phyloP scores from a whole-genome alignment of 1,139 yeast genomes.

The Geotrichum cucujoidarum region DNA sequence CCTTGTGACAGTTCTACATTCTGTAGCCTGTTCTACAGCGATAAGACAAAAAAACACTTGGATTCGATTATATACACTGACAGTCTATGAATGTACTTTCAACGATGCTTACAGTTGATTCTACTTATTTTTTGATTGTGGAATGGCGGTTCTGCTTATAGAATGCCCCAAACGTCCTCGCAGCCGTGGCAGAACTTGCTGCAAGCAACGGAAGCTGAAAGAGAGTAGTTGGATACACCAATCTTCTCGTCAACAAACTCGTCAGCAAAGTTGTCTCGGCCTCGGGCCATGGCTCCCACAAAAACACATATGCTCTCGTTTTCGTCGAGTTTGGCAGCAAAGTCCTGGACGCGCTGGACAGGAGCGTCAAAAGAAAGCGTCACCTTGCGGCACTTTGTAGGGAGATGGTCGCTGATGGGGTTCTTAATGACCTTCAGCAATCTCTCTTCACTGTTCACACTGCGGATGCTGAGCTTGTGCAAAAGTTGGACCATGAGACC shows the following conservation, averaged over 20 bases:
- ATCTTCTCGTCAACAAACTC: conserved; percentile 94
- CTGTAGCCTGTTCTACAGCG: too few species aligned
- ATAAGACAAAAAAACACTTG: too few species aligned
- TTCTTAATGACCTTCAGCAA: conserved; percentile 89
- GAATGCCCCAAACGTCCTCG: conserved; percentile 93
- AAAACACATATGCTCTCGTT: conserved; percentile 96
- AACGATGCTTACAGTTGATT: too few species aligned
- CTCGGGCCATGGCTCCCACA: conserved; percentile 99
- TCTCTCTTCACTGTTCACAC: conserved; percentile 92
- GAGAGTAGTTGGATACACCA: conserved; percentile 90
- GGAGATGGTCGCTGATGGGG: conserved; percentile 94
- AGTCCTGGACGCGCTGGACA: conserved; percentile 82
- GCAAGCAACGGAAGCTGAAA: conserved; percentile 97
- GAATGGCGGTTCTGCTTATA: too few species aligned
- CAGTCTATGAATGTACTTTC: too few species aligned
- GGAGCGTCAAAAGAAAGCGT: conserved; percentile 94
- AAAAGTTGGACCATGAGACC: conserved; percentile 96
- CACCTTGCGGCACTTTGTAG: conserved; percentile 89
- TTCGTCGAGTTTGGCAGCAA: conserved; percentile 69
- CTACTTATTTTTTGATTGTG: too few species aligned
- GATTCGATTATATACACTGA: too few species aligned
- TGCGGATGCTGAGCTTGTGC: conserved; percentile 86
- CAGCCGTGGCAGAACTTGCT: conserved; percentile 97
- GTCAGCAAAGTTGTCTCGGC: conserved; percentile 94
- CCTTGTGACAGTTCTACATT: too few species aligned